Evolutionary conservation across 2,329 filamentous ascomycete genomes (phyloP), one percentile per base, ranked within the genome.

Genomic region (Colletotrichum horii): DNA sequence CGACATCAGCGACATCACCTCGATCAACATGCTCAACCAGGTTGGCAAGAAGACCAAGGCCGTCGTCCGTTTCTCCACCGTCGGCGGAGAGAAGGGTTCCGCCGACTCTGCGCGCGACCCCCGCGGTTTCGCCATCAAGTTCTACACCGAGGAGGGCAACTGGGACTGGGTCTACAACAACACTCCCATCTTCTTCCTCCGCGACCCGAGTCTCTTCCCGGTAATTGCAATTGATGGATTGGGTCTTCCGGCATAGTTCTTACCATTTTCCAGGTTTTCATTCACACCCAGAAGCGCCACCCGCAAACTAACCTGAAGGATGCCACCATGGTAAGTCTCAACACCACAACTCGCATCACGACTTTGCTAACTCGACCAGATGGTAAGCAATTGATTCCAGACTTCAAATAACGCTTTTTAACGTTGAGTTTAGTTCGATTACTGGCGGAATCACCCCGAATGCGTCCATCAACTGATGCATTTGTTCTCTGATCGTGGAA

Each of bases 131-230:
- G 89, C 93, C 2, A 66, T 94, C 80, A 95, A 94, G 85, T 93
- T 95, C 84, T 90, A 93, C 74, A 94, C 93, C 1, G 89, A 93
- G 11, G 90, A 94, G 80, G 93, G 93, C 65, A 94, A 86, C 58
- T 94, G 91, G 90, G 93, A 95, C 81, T 92, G 92, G 88, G 93
- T 95, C 28, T 93, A 91, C 82, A 94, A 94, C 86, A 95, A 95
- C 85, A 95, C 93, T 0, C 94, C 94, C 2, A 88, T 95, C 30
- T 96, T 96, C 88, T 95, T 96, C 87, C 80, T 95, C 28, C 89
- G 94, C 58, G 94, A 95, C 79, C 93, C 94, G 4, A 89, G 90
- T 80, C 95, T 95, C 82, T 95, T 95, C 85, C 93, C 93, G 43
- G 86, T 74, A 67, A 38, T 48, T 64, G 15, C 3, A n/a, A 6